These are phyloP conservation scores for Phytophthora pini DNA, from an alignment of 352 stramenopile genomes.

Conservation along the genomic window DNA sequence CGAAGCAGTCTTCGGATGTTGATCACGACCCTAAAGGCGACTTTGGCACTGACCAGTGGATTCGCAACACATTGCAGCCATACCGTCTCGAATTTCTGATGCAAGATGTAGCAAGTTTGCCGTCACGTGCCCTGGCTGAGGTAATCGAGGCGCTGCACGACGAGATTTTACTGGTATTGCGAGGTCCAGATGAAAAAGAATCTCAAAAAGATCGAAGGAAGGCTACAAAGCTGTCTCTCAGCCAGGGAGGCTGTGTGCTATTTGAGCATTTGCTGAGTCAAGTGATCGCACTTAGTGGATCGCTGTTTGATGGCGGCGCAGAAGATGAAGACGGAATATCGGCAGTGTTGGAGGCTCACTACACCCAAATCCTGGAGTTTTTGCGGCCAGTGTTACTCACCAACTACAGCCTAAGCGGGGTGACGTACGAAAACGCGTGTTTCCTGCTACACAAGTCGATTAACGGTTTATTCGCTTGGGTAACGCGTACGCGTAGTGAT, in stretches of 20 bases:
- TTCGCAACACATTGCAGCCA: conserved; percentile 64
- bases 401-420: conserved; percentile 32
- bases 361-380: conserved; percentile 48
- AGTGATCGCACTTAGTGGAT: conserved; percentile 43
- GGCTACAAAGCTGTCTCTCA: conserved; percentile 35
- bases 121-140: conserved; percentile 50
- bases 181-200: conserved; percentile 29
- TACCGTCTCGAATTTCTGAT: conserved; percentile 74
- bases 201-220: conserved; percentile 33
- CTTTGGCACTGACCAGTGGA: conserved; percentile 69
- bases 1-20: conserved; percentile 16
- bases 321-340: conserved; percentile 57
- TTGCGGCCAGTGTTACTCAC: conserved; percentile 56
- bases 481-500: conserved; percentile 47
- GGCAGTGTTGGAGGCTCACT: conserved; percentile 58
- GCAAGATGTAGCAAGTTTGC: conserved; percentile 61
- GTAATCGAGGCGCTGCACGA: conserved; percentile 63
- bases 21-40: conserved; percentile 23
- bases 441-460: conserved; percentile 71
- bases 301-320: conserved; percentile 36
- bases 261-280: conserved; percentile 71
- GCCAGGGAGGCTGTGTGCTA: conserved; percentile 67
- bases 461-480: conserved; percentile 61
- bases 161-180: conserved; percentile 51
- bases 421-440: conserved; percentile 72